phyloP scores from a whole-genome alignment of 805 yeast species.

The Kluyveromyces dobzhanskii region DNA sequence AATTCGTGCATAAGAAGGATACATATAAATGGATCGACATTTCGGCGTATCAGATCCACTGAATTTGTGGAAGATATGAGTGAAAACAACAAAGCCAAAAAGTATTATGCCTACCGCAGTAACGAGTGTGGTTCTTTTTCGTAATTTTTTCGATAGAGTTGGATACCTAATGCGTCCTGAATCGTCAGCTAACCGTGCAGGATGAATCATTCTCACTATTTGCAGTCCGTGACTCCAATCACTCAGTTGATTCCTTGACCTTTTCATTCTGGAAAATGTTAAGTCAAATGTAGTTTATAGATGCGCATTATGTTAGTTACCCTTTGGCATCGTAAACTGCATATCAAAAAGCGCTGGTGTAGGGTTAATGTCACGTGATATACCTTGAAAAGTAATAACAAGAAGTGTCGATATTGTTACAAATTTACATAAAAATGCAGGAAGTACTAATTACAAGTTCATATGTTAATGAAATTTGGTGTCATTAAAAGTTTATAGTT shows the following conservation, averaged over 20 bases:
- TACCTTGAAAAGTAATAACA: neutral
- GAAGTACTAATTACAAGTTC: slow-evolving; percentile 3
- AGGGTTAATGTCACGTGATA: neutral
- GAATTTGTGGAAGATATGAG: slow-evolving; percentile 13
- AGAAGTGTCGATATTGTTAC: slow-evolving; percentile 1
- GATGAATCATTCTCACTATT: no score
- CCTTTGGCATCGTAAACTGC: no score
- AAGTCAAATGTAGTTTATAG: no score
- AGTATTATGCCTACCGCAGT: slow-evolving; percentile 14
- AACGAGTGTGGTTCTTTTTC: slow-evolving; percentile 4
- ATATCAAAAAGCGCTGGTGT: no score
- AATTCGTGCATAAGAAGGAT: slow-evolving; percentile 73
- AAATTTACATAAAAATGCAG: neutral
- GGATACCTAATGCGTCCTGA: slow-evolving; percentile 1
- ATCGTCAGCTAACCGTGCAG: neutral
- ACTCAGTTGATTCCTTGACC: no score
- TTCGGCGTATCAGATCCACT: slow-evolving; percentile 41
- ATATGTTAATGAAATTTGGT: neutral
- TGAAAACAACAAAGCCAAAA: slow-evolving; percentile 7
- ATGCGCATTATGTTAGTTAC: no score
- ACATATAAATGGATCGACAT: slow-evolving; percentile 71
- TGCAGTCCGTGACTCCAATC: no score
- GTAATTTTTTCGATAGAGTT: slow-evolving; percentile 1
- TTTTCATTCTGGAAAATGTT: no score
- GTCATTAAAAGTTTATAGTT: neutral